A percentile compares a stretch with the other conserved stretches of the same genome.
phyloP scores from a whole-genome alignment of 2,329 filamentous ascomycete species.

The Phaeophleospora eucalypticola region DNA sequence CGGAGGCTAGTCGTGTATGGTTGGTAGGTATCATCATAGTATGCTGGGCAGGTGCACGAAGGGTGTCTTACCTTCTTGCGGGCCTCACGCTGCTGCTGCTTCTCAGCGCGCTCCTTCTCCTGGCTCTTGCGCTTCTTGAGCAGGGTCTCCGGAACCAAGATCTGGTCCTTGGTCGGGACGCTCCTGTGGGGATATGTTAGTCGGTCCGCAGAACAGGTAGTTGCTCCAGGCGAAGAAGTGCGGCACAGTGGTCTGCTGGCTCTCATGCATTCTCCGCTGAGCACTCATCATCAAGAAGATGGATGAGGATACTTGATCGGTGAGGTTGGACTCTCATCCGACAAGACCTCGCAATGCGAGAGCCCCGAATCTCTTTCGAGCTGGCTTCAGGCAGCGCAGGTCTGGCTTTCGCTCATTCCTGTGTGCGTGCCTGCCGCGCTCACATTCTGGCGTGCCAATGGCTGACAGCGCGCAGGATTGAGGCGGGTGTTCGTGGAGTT shows the following conservation, averaged over 20 bases:
- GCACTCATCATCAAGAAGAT: constrained; percentile 13
- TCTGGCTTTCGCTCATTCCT: constrained; percentile 10
- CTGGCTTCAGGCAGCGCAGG: constrained; percentile 3
- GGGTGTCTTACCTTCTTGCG: constrained; percentile 75
- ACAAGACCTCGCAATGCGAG: constrained; percentile 31
- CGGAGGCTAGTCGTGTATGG: constrained; percentile 73
- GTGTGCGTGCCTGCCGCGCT: constrained; percentile 16
- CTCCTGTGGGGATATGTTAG: constrained; percentile 63
- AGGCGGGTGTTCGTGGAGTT: constrained; percentile 26
- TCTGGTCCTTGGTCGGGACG: constrained; percentile 90
- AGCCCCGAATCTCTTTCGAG: constrained; percentile 24
- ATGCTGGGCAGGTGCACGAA: constrained; percentile 20
- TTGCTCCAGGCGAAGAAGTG: constrained; percentile 83
- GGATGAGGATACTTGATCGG: constrained; percentile 61
- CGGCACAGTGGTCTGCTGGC: constrained; percentile 81
- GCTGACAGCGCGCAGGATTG: constrained; percentile 35
- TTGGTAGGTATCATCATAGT: constrained; percentile 85
- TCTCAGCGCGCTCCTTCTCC: constrained; percentile 96
- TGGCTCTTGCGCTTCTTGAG: constrained; percentile 99
- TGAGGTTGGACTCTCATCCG: constrained; percentile 50
- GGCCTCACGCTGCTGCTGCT: constrained; percentile 50
- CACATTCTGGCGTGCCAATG: constrained; percentile 35
- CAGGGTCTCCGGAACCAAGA: constrained; percentile 97
- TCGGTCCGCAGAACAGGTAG: constrained; percentile 61
- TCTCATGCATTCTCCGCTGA: constrained; percentile 38